Evolutionary conservation across 371 early-diverging fungal genomes (phyloP).

Genomic region (Mortierella sp.): DNA sequence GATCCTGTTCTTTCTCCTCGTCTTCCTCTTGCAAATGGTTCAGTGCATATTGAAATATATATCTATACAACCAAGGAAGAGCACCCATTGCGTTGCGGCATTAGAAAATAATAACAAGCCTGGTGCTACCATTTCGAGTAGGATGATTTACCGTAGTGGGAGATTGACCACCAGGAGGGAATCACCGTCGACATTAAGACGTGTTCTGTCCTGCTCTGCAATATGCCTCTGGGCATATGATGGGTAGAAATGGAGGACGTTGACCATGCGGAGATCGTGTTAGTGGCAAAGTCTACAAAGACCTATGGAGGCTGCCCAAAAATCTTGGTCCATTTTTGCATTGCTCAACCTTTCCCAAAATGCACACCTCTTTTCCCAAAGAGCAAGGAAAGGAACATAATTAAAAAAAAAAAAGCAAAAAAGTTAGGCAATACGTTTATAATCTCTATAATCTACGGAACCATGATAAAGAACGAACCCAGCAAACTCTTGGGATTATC

Average conservation of each 20-base stretch:
- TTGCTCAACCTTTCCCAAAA: too few relatives aligned
- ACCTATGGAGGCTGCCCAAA: too few relatives aligned
- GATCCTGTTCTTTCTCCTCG: neutral
- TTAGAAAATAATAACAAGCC: neutral
- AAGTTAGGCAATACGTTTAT: too few relatives aligned
- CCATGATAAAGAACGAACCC: too few relatives aligned
- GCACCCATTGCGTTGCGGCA: neutral
- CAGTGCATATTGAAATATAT: conserved; percentile 33
- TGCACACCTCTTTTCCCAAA: too few relatives aligned
- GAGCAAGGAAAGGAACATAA: too few relatives aligned
- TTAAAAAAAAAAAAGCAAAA: too few relatives aligned
- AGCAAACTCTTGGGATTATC: too few relatives aligned
- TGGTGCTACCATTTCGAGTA: neutral
- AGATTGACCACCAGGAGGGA: conserved; percentile 18
- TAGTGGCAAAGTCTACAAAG: too few relatives aligned
- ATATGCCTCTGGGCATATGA: neutral
- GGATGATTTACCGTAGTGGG: conserved; percentile 22
- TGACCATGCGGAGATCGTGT: conserved; percentile 22
- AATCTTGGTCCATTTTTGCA: too few relatives aligned
- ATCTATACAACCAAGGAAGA: conserved; percentile 7
- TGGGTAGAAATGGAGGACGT: conserved; percentile 25
- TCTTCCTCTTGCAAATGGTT: conserved; percentile 16
- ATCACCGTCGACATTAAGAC: conserved; percentile 3
- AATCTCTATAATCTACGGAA: too few relatives aligned
- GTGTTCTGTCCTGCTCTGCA: neutral